Evolutionary conservation across 176 grass and related monocot genomes (phyloP), one percentile per base, ranked within the genome.

Genomic region (Leersia perrieri): DNA sequence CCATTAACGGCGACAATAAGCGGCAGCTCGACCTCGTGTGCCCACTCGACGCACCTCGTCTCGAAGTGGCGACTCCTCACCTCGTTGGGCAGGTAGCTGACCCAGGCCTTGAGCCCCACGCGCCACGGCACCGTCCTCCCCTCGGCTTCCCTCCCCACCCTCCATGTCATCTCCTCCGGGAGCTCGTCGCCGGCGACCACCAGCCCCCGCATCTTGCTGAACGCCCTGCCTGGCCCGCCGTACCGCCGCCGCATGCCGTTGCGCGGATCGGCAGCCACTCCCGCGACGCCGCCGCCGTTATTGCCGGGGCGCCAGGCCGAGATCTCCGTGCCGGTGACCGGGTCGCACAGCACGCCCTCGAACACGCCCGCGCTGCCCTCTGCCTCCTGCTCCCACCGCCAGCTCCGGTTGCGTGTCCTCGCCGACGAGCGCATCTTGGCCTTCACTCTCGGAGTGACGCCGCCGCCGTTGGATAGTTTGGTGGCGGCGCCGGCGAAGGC

Each of bases 331-430:
- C 89, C 92, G 49, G 87, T 90, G 58, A 80, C 57, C 9, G 77
- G 74, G 68, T 97, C 95, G 80, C 78, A 89, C 2, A 97, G 86
- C 42, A 97, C 80, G 35, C 95, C 92, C 82, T 97, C 92, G 39
- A 97, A 97, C 53, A 94, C 77, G 63, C 76, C 88, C 2, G 87
- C 89, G 73, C 87, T 70, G 53, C 95, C 95, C 60, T 94, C 92
- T 9, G 88, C 87, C 40, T 94, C 95, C 77, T 97, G 95, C 78
- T 97, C 95, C 95, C 95, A 97, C 45, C 95, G 77, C 90, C 95
- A 97, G 86, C 90, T 94, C 66, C 77, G 71, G 38, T 53, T 86
- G n/a, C 64, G 74, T 25, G 85, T 57, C 80, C 92, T 73, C 60
- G 74, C 65, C 9, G 89, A 82, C 42, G 90, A 85, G 5, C 88